These are phyloP conservation scores for Thozetella sp. DNA, from an alignment of 495 filamentous ascomycete genomes.

Conservation along the genomic window DNA sequence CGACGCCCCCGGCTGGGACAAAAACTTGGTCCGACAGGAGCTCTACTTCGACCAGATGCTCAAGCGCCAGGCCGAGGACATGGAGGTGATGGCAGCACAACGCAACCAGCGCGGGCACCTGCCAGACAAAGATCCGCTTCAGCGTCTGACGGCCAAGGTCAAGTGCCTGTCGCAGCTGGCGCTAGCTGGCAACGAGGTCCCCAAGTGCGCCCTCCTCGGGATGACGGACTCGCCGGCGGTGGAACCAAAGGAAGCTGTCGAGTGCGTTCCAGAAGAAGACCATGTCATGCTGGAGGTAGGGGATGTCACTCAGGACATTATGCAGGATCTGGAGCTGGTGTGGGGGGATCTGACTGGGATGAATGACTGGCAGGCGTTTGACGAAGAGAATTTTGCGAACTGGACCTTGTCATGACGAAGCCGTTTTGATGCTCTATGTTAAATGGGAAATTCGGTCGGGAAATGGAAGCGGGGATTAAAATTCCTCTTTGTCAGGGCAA, in stretches of 20 bases:
- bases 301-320: conserved; percentile 15
- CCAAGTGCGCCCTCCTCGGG: no score
- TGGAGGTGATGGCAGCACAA: conserved; percentile 13
- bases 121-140: not conserved
- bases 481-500: no score
- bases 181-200: no score
- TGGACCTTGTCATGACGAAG: no score
- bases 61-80: conserved; percentile 17
- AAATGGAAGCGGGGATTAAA: no score
- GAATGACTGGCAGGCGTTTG: not conserved
- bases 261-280: conserved; percentile 7
- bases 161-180: not conserved
- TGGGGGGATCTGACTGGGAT: conserved; percentile 13
- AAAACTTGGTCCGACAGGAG: conserved; percentile 12
- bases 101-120: conserved; percentile 3
- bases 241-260: no score
- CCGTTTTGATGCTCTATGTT: no score
- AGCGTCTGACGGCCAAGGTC: not conserved
- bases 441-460: no score
- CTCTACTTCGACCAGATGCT: conserved; percentile 16
- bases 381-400: not conserved
- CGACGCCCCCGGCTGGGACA: conserved; percentile 22
- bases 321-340: conserved; percentile 15
- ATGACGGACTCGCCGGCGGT: no score
- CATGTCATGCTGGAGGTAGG: conserved; percentile 10